Evolutionary conservation across 345 rosid genomes (phyloP).

Genomic region (Microcos paniculata): DNA sequence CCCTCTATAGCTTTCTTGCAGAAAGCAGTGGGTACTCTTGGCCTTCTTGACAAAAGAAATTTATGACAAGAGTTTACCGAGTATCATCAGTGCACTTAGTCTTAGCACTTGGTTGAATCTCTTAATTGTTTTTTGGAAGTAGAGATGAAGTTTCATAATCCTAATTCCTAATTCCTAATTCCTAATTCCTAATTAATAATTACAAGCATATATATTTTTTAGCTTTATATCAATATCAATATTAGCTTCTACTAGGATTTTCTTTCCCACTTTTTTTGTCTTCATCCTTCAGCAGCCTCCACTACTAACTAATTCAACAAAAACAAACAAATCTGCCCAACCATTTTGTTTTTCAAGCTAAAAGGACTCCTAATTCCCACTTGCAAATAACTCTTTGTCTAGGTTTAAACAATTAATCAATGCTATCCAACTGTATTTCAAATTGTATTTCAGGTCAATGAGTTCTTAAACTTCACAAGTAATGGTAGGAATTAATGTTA

Average conservation of each 20-base stretch:
- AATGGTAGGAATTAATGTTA: too few species aligned
- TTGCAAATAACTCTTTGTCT: background rate
- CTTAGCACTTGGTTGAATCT: background rate
- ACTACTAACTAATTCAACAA: background rate
- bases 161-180: too few species aligned
- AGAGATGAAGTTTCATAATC: too few species aligned
- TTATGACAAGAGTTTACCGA: background rate
- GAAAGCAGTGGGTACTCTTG: background rate
- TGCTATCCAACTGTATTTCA: too few species aligned
- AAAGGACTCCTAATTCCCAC: background rate
- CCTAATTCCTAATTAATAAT: background rate
- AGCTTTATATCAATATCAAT: too few species aligned
- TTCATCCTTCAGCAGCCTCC: background rate
- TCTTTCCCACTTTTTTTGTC: background rate
- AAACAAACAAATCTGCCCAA: background rate
- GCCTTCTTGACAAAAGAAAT: background rate
- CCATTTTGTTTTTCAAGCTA: background rate
- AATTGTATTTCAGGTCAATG: too few species aligned
- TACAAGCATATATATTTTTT: background rate
- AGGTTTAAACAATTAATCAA: background rate
- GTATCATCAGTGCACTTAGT: conserved; percentile 4
- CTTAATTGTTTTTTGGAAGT: background rate
- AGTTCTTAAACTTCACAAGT: too few species aligned
- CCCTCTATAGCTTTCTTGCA: background rate
- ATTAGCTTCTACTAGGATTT: background rate